A percentile compares a stretch with the other conserved stretches of the same genome.
These are phyloP conservation scores for Cladosporium sp. DNA, from an alignment of 2,329 filamentous ascomycete species.

Conservation along the genomic window DNA sequence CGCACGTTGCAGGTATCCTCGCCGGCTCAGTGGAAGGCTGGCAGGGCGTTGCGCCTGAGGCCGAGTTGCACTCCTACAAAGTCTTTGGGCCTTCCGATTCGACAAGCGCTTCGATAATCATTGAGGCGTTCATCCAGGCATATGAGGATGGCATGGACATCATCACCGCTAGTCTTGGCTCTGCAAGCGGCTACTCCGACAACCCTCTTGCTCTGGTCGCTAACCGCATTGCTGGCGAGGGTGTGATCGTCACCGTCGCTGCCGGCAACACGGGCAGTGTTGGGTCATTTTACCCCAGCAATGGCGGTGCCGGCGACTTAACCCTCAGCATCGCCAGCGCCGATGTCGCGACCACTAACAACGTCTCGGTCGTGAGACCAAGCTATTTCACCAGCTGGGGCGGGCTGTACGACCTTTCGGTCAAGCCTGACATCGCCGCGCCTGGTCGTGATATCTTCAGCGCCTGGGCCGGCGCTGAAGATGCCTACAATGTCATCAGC, in stretches of 20 bases:
- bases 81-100: neutral
- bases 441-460: neutral
- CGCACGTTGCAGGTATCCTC: neutral
- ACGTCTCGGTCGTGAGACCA: neutral
- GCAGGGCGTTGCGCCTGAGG: neutral
- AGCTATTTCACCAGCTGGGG: neutral
- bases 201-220: neutral
- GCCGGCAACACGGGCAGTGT: neutral
- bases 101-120: neutral
- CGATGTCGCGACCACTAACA: neutral
- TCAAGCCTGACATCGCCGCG: neutral
- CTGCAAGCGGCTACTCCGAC: neutral
- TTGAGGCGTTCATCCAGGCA: neutral
- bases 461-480: neutral
- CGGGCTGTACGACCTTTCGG: neutral
- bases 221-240: neutral
- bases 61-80: neutral
- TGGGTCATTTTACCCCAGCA: neutral
- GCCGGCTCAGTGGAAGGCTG: neutral
- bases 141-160: neutral
- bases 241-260: neutral
- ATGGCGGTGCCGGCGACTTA: neutral
- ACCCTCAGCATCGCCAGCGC: neutral
- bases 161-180: neutral
- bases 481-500: neutral